These are phyloP conservation scores for Sporothrix protearum DNA, from an alignment of 2,329 filamentous ascomycete genomes.

Conservation along the genomic window DNA sequence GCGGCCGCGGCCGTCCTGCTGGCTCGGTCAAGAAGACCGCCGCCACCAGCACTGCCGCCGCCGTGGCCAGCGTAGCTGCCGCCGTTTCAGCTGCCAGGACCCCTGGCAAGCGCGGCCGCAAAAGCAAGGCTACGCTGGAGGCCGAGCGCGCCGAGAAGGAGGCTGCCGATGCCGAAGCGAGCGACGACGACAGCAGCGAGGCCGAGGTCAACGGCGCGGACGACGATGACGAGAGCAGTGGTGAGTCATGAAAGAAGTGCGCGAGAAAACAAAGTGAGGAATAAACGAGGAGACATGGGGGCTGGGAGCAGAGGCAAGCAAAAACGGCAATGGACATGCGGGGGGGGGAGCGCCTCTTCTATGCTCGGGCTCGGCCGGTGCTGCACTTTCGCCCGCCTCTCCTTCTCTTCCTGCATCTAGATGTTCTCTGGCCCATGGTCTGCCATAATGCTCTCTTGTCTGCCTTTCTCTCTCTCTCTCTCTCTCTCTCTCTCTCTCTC, in stretches of 20 bases:
- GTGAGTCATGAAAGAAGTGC: slow-evolving; percentile 16
- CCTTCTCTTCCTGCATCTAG: neutral
- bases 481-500: neutral
- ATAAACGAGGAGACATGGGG: neutral
- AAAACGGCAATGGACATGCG: neutral
- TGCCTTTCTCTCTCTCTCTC: neutral
- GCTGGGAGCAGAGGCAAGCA: neutral
- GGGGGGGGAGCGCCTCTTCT: neutral
- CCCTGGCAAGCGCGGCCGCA: slow-evolving; percentile 28
- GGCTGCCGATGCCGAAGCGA: neutral
- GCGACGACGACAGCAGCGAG: slow-evolving; percentile 18
- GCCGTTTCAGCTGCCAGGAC: slow-evolving; percentile 19
- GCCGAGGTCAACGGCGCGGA: slow-evolving; percentile 21
- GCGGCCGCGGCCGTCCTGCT: slow-evolving; percentile 27
- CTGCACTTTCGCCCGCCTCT: neutral
- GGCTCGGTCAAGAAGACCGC: slow-evolving; percentile 28
- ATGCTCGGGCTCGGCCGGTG: neutral
- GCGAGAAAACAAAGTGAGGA: neutral
- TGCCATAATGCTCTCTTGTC: neutral
- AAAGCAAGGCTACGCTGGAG: slow-evolving; percentile 29
- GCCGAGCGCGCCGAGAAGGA: slow-evolving; percentile 25
- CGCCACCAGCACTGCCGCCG: neutral
- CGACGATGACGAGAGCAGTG: slow-evolving; percentile 16
- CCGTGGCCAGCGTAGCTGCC: slow-evolving; percentile 9
- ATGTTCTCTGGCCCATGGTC: neutral